Conservation (phyloP, 2,329 filamentous ascomycete species). For the Colletotrichum sp. region DNA sequence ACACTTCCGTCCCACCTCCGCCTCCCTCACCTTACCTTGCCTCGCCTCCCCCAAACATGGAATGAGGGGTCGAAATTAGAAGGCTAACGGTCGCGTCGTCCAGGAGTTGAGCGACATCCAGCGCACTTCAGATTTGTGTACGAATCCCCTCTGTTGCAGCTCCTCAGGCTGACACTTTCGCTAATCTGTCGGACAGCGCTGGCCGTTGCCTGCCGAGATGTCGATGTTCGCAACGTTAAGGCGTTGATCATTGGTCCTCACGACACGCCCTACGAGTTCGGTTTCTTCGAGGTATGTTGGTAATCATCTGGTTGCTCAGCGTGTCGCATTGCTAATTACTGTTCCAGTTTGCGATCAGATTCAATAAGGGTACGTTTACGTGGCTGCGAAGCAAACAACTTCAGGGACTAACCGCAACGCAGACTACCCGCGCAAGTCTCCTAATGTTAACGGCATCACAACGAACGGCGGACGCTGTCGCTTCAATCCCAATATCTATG, state of each 20-base stretch:
- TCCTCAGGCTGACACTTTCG: background rate
- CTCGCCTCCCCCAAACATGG: background rate
- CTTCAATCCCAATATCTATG: slow-evolving; percentile 98
- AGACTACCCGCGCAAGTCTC: slow-evolving; percentile 83
- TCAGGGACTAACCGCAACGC: slow-evolving; percentile 2
- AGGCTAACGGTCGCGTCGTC: slow-evolving; percentile 6
- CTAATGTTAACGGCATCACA: slow-evolving; percentile 71
- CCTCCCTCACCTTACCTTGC: background rate
- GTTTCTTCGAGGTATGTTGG: slow-evolving; percentile 84
- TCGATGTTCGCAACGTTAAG: slow-evolving; percentile 86
- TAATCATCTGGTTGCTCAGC: background rate
- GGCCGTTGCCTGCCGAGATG: slow-evolving; percentile 85
- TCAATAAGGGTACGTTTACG: slow-evolving; percentile 66
- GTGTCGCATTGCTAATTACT: slow-evolving; percentile 28
- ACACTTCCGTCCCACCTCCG: slow-evolving; percentile 21
- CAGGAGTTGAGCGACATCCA: slow-evolving; percentile 89
- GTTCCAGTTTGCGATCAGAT: slow-evolving; percentile 74
- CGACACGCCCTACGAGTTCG: slow-evolving; percentile 95
- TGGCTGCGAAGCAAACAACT: background rate
- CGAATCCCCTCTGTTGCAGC: slow-evolving; percentile 30
- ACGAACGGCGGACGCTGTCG: slow-evolving; percentile 88
- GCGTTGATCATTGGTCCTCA: slow-evolving; percentile 91
- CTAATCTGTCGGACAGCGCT: slow-evolving; percentile 61
- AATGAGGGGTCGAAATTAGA: background rate
- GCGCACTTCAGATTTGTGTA: slow-evolving; percentile 83